phyloP scores from a whole-genome alignment of 371 early-diverging fungal species.

The Dichotomocladium elegans region DNA sequence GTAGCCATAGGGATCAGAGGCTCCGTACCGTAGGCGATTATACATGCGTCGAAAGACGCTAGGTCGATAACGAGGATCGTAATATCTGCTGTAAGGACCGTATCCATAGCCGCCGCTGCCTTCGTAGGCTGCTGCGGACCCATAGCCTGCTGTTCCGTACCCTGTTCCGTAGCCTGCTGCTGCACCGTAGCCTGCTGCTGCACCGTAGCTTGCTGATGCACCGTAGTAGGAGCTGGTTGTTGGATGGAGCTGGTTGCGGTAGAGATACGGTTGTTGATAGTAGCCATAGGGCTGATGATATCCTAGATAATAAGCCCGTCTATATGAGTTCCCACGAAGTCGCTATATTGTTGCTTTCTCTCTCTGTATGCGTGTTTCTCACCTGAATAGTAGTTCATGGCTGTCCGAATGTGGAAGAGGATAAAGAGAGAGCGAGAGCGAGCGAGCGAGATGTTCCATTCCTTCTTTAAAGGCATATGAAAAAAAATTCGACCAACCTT shows the following conservation, averaged over 20 bases:
- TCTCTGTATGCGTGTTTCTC: too few relatives aligned
- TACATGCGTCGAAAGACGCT: slow-evolving; percentile 15
- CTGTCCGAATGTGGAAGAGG: too few relatives aligned
- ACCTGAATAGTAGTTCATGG: too few relatives aligned
- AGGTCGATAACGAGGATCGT: slow-evolving; percentile 13
- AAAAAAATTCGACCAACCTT: too few relatives aligned
- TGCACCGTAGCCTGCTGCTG: slow-evolving; percentile 4
- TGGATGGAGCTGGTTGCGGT: background rate
- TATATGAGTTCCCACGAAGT: too few relatives aligned
- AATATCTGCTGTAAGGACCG: slow-evolving; percentile 8
- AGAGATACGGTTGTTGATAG: background rate
- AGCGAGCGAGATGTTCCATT: too few relatives aligned
- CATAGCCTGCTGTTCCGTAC: too few relatives aligned
- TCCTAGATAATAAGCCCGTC: too few relatives aligned
- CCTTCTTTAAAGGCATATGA: too few relatives aligned
- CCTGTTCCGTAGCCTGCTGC: slow-evolving; percentile 2
- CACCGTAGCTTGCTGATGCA: too few relatives aligned
- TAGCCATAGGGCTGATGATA: background rate
- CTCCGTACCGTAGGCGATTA: slow-evolving; percentile 19
- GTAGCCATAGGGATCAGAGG: slow-evolving; percentile 7
- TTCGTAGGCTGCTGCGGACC: slow-evolving; percentile 6
- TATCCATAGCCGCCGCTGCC: slow-evolving; percentile 7
- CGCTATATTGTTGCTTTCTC: too few relatives aligned
- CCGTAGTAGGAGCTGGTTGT: background rate
- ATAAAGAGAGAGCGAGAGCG: too few relatives aligned